Percentiles rank a stretch among this genome's conserved stretches.
Evolutionary conservation across 23 red algal species (phyloP).

Genomic region (Gracilaria gracilis): DNA sequence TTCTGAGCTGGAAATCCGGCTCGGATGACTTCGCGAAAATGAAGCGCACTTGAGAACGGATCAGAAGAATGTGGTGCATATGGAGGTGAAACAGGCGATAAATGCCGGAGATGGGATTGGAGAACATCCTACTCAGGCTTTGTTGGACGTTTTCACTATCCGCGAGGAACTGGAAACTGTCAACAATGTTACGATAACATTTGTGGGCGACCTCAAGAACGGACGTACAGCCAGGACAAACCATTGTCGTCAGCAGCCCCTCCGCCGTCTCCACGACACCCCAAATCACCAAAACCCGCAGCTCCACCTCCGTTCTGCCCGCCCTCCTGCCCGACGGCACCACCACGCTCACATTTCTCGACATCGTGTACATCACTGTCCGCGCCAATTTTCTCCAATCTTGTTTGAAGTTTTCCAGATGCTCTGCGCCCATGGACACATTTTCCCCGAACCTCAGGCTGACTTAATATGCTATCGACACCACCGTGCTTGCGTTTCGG

Average conservation of each 20-base stretch:
- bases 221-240: slow-evolving; percentile 96
- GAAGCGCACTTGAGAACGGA: slow-evolving; percentile 62
- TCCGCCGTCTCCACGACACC: too few species aligned
- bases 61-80: slow-evolving; percentile 43
- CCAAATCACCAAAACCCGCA: neutral
- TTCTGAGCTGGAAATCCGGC: slow-evolving; percentile 49
- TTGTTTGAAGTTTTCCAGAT: neutral
- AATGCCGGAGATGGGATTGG: slow-evolving; percentile 97
- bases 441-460: too few species aligned
- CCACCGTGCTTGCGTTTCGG: too few species aligned
- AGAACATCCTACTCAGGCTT: slow-evolving; percentile 97
- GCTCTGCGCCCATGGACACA: neutral
- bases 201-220: slow-evolving; percentile 94
- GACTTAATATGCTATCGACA: too few species aligned
- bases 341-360: neutral
- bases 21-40: slow-evolving; percentile 29
- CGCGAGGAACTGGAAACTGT: slow-evolving; percentile 99
- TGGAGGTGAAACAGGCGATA: slow-evolving; percentile 78
- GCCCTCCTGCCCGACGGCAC: neutral
- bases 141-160: slow-evolving; percentile 99
- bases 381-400: neutral
- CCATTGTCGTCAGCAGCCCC: neutral
- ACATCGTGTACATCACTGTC: neutral
- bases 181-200: slow-evolving; percentile 93
- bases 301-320: neutral